Conservation (phyloP, 2,329 filamentous ascomycete species). For the Canariomyces notabilis region DNA sequence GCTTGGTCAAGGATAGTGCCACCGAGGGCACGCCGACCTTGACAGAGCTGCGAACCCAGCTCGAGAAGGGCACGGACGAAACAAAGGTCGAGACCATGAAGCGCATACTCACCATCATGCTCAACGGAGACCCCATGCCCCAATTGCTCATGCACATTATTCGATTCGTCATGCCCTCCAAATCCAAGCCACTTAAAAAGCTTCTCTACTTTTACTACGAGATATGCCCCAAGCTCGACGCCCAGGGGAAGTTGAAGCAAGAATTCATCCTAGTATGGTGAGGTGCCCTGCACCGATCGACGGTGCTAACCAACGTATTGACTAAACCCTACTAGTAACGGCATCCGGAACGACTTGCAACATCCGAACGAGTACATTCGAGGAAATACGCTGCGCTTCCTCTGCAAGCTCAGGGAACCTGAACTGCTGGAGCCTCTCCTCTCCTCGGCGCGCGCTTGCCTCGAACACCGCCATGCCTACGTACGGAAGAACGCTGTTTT, state of each 20-base stretch:
- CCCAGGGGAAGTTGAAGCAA: slow-evolving; percentile 91
- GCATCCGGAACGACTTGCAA: slow-evolving; percentile 94
- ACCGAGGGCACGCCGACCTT: slow-evolving; percentile 78
- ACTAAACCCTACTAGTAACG: slow-evolving; percentile 62
- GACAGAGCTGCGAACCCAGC: slow-evolving; percentile 85
- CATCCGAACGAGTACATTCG: slow-evolving; percentile 98
- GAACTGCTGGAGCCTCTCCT: slow-evolving; percentile 95
- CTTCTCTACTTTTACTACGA: slow-evolving; percentile 99
- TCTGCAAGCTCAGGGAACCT: slow-evolving; percentile 91
- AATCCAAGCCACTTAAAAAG: slow-evolving; percentile 95
- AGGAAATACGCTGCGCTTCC: slow-evolving; percentile 95
- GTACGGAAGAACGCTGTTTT: slow-evolving; percentile 98
- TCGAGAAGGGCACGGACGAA: slow-evolving; percentile 92
- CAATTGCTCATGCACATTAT: slow-evolving; percentile 99
- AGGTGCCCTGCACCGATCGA: neutral
- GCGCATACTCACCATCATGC: slow-evolving; percentile 92
- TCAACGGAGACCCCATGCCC: slow-evolving; percentile 95
- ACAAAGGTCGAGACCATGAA: slow-evolving; percentile 94
- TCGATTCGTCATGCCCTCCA: slow-evolving; percentile 98
- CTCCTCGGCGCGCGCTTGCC: slow-evolving; percentile 83
- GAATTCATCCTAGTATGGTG: slow-evolving; percentile 99
- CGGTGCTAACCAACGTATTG: slow-evolving; percentile 17
- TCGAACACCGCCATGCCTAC: slow-evolving; percentile 95
- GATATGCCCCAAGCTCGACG: slow-evolving; percentile 93
- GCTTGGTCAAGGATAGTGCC: slow-evolving; percentile 93